Base-by-base conservation (phyloP, 164 flowering plant genomes). In the Macadamia tetraphylla region DNA sequence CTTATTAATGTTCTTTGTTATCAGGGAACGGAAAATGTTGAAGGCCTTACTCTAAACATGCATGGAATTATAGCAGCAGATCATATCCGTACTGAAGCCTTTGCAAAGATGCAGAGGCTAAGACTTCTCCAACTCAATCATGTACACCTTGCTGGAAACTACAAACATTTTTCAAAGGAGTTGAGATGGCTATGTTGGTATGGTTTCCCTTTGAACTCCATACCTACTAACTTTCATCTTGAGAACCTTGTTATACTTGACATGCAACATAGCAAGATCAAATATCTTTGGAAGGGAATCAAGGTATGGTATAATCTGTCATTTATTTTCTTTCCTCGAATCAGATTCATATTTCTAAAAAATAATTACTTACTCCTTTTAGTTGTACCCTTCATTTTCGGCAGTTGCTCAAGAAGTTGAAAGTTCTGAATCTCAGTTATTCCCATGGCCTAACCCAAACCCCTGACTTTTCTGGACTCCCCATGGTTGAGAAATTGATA, bases 131-230 rank as follows among this genome's bases (percentile, higher is more conserved):
- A 57, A 35, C 9, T 69, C 32, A 46, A 59, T 44, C 14, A 29
- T 46, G 72, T 67, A 11, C 3, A 48, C 0, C 29, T 72, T 1
- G 11, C 29, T 7, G 71, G 72, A 62, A 11, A 43, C 6, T 63
- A 10, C 3, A 32, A 63, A 48, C 17, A 32, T 43, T 29, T 78
- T 6, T 35, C 76, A 0, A 18, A 43, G 14, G 15, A 64, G 17
- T 35, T 78, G 31, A 69, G 66, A 48, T 63, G 64, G 62, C 56
- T 78, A 1, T n/a, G 43, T 59, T 78, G 75, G 81, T 52, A 49
- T 17, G 64, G 66, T 2, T 75, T 49, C 18, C 76, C 67, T 8
- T 29, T 65, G 42, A 48, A 62, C 5, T 65, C 52, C 23, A 6
- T 78, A 9, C 78, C 78, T 7, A 17, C 29, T 18, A 53, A 72